Percentiles rank a stretch among this genome's conserved stretches.
Conservation (phyloP, 345 rosid species). For the Crucihimalaya himalaica region DNA sequence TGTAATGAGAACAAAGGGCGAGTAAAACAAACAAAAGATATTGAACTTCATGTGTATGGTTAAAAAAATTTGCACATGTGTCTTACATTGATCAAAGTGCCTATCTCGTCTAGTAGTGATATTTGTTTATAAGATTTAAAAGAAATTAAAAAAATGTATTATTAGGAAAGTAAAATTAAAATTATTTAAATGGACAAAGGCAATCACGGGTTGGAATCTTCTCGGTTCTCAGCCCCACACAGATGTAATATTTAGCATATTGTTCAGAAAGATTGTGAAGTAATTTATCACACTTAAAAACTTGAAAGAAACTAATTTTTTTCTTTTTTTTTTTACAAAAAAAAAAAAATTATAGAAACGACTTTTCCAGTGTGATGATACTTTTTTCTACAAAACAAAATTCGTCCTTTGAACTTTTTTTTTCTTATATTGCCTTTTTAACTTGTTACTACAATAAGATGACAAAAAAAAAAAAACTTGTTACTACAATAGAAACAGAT, state of each 20-base stretch:
- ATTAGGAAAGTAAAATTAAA: constrained; percentile 13
- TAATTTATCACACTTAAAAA: neutral
- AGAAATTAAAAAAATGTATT: neutral
- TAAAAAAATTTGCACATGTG: constrained; percentile 30
- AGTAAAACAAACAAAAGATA: constrained; percentile 25
- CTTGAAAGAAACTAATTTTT: too few species aligned
- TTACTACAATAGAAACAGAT: neutral
- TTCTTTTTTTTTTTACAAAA: too few species aligned
- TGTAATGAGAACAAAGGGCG: constrained; percentile 3
- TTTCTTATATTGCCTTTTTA: neutral
- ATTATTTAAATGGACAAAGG: constrained; percentile 29
- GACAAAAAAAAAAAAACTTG: too few species aligned
- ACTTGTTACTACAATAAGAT: neutral
- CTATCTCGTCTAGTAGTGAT: constrained; percentile 34
- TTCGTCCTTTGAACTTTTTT: neutral
- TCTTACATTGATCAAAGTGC: constrained; percentile 37
- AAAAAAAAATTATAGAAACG: too few species aligned
- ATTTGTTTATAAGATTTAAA: neutral
- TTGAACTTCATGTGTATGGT: constrained; percentile 5
- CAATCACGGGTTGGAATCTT: constrained; percentile 46
- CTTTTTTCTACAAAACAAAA: neutral
- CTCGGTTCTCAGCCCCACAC: constrained; percentile 24
- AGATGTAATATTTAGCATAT: neutral
- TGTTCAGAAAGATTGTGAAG: constrained; percentile 7
- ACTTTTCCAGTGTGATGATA: neutral